Conservation (phyloP, 2,329 filamentous ascomycete genomes). For the Aureobasidium sp. region DNA sequence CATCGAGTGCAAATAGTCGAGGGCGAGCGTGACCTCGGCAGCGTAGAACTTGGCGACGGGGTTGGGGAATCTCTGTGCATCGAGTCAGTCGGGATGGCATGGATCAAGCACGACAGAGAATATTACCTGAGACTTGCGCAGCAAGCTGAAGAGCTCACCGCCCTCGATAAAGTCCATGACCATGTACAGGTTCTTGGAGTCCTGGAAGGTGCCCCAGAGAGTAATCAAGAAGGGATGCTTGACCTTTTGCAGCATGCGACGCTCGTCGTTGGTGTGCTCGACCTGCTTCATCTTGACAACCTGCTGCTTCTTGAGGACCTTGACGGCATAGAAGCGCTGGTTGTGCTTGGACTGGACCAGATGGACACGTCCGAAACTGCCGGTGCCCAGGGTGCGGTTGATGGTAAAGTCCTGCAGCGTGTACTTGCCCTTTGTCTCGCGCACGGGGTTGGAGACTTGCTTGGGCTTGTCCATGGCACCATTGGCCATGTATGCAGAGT, state of each 20-base stretch:
- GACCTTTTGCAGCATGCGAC: conserved; percentile 90
- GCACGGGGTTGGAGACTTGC: conserved; percentile 31
- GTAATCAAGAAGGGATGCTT: conserved; percentile 98
- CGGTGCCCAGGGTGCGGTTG: conserved; percentile 85
- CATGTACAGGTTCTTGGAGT: conserved; percentile 95
- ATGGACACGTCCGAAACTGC: conserved; percentile 94
- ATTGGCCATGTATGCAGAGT: conserved; percentile 30
- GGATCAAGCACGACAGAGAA: background rate
- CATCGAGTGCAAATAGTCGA: conserved; percentile 90
- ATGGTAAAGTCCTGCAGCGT: conserved; percentile 85
- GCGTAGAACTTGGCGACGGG: conserved; percentile 99
- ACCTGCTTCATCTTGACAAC: conserved; percentile 99
- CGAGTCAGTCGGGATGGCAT: conserved; percentile 15
- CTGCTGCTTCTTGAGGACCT: conserved; percentile 96
- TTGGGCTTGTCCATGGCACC: conserved; percentile 33
- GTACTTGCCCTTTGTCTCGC: conserved; percentile 95
- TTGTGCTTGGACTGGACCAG: conserved; percentile 97
- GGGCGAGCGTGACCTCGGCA: conserved; percentile 87
- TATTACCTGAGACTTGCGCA: conserved; percentile 84
- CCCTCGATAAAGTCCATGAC: conserved; percentile 99
- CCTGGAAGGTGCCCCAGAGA: conserved; percentile 96
- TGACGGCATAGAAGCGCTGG: conserved; percentile 95
- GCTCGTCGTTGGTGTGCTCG: conserved; percentile 97
- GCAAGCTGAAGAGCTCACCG: conserved; percentile 89
- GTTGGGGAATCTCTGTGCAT: conserved; percentile 84